These are phyloP conservation scores for Kernera saxatilis DNA, from an alignment of 345 rosid genomes.

Conservation along the genomic window DNA sequence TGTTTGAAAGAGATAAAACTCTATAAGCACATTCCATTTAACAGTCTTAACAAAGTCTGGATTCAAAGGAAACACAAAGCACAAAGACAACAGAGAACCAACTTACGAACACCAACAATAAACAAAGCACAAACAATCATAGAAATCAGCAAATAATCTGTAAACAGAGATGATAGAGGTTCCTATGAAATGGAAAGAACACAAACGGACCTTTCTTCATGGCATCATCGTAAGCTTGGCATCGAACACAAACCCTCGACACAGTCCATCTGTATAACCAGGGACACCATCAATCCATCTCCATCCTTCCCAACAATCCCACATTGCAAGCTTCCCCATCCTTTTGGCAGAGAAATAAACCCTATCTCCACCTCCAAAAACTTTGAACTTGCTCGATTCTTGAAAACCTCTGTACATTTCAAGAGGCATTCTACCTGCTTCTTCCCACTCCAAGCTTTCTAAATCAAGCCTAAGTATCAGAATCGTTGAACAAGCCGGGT, in stretches of 20 bases:
- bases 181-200: neutral
- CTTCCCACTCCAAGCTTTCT: constrained; percentile 83
- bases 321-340: constrained; percentile 62
- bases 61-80: neutral
- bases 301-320: constrained; percentile 67
- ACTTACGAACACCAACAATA: neutral
- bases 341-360: constrained; percentile 83
- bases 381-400: constrained; percentile 80
- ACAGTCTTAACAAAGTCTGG: neutral
- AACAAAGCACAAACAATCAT: constrained; percentile 7
- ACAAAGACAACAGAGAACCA: neutral
- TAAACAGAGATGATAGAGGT: neutral
- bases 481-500: constrained; percentile 72
- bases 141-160: constrained; percentile 8
- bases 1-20: neutral
- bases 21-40: constrained; percentile 11
- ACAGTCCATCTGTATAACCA: constrained; percentile 55
- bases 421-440: constrained; percentile 77
- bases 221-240: constrained; percentile 51
- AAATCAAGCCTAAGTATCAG: constrained; percentile 71
- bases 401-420: constrained; percentile 71
- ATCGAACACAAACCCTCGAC: constrained; percentile 71
- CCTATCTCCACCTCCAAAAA: constrained; percentile 76
- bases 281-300: constrained; percentile 81
- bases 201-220: constrained; percentile 23